Evolutionary conservation across 2,329 filamentous ascomycete genomes (phyloP).

Genomic region (Exophiala sp.): DNA sequence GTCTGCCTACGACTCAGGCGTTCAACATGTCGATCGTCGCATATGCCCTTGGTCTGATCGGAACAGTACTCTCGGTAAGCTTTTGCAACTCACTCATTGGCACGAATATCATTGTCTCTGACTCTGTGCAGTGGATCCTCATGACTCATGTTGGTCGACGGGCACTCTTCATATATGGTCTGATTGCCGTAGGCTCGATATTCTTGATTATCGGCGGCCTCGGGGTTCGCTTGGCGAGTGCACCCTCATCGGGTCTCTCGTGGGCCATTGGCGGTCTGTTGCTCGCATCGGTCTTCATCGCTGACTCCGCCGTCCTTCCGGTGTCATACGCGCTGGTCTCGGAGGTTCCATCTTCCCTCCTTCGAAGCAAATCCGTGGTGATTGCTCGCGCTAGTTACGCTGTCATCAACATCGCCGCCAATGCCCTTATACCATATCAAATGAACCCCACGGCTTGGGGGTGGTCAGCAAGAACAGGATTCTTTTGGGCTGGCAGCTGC

Average conservation of each 20-base stretch:
- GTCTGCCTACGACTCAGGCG: slow-evolving; percentile 36
- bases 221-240: slow-evolving; percentile 17
- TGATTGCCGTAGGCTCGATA: slow-evolving; percentile 53
- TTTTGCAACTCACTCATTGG: neutral
- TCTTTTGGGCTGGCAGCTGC: too few species aligned
- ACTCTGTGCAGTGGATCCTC: slow-evolving; percentile 26
- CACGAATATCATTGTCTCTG: neutral
- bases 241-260: slow-evolving; percentile 26
- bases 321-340: too few species aligned
- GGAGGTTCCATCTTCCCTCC: too few species aligned
- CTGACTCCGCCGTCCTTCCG: too few species aligned
- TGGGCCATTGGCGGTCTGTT: slow-evolving; percentile 45
- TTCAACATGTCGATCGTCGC: slow-evolving; percentile 34
- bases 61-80: slow-evolving; percentile 27
- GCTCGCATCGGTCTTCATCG: slow-evolving; percentile 30
- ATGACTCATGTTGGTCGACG: slow-evolving; percentile 34
- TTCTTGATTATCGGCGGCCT: slow-evolving; percentile 31
- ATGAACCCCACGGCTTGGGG: too few species aligned
- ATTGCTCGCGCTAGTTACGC: too few species aligned
- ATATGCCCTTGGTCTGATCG: slow-evolving; percentile 31
- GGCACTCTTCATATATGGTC: slow-evolving; percentile 37
- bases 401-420: too few species aligned
- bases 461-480: too few species aligned
- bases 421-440: too few species aligned
- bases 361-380: too few species aligned